Percentiles rank a stretch among this genome's conserved stretches.
Conservation (phyloP, 1,139 yeast genomes). For the Waltiozyma sp. region DNA sequence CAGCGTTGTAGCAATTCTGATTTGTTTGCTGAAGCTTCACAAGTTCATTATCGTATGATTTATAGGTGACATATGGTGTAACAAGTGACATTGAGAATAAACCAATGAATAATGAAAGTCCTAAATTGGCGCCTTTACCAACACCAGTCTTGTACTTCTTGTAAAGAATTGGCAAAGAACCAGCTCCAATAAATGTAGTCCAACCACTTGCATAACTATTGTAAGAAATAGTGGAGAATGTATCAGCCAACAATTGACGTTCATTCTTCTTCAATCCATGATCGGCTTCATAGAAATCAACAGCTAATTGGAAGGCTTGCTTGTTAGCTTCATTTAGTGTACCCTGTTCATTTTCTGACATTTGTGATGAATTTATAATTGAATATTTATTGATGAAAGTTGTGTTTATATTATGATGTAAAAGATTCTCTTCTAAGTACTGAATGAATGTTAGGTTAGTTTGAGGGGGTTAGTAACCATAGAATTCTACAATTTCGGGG, state of each 20-base stretch:
- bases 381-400: too few relatives aligned
- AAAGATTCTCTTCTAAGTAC: too few relatives aligned
- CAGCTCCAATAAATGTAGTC: constrained; percentile 22
- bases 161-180: constrained; percentile 22
- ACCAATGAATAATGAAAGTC: constrained; percentile 23
- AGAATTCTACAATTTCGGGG: too few relatives aligned
- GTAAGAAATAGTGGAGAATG: constrained; percentile 12
- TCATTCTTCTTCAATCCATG: constrained; percentile 12
- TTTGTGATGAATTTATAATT: too few relatives aligned
- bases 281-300: constrained; percentile 18
- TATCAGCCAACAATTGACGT: constrained; percentile 10
- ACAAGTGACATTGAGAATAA: constrained; percentile 21
- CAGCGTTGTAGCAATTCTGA: constrained; percentile 23
- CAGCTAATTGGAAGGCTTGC: constrained; percentile 15
- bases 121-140: constrained; percentile 24
- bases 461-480: too few relatives aligned
- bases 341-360: too few relatives aligned
- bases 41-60: constrained; percentile 19
- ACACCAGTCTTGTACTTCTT: constrained; percentile 21
- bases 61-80: constrained; percentile 21
- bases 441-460: too few relatives aligned
- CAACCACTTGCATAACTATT: constrained; percentile 20
- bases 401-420: too few relatives aligned
- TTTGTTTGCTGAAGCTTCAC: constrained; percentile 11
- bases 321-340: constrained; percentile 1